phyloP scores from a whole-genome alignment of 371 early-diverging fungal genomes.

The Thermomucor indicae-seudaticae region DNA sequence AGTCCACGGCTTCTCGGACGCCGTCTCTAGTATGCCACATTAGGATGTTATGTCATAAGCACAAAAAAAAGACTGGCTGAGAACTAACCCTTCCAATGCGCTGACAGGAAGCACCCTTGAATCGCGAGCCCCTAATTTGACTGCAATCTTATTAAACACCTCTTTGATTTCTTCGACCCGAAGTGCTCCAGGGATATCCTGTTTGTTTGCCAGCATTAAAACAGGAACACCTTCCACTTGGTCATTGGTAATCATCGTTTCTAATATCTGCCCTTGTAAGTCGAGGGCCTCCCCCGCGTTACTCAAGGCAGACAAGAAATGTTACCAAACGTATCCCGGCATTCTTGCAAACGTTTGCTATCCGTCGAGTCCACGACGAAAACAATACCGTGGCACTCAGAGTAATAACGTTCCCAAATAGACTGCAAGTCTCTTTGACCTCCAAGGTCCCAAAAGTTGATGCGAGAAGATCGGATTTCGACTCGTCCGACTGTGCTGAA shows the following conservation, averaged over 20 bases:
- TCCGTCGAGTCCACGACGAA: slow-evolving; percentile 93
- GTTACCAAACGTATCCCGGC: slow-evolving; percentile 75
- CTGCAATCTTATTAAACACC: slow-evolving; percentile 85
- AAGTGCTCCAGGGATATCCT: slow-evolving; percentile 74
- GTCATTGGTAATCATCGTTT: slow-evolving; percentile 71
- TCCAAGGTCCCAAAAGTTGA: slow-evolving; percentile 95
- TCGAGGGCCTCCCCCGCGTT: neutral
- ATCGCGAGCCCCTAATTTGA: slow-evolving; percentile 73
- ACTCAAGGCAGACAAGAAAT: too few relatives aligned
- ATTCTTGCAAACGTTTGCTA: slow-evolving; percentile 76
- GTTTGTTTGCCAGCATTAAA: slow-evolving; percentile 92
- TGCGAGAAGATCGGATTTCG: slow-evolving; percentile 55
- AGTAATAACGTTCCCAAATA: slow-evolving; percentile 93
- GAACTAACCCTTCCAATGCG: slow-evolving; percentile 76
- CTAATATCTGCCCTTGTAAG: slow-evolving; percentile 20
- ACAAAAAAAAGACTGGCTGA: neutral
- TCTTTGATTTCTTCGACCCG: slow-evolving; percentile 88
- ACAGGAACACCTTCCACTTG: slow-evolving; percentile 86
- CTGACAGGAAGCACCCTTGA: slow-evolving; percentile 68
- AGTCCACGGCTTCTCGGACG: slow-evolving; percentile 82
- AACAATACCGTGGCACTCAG: slow-evolving; percentile 90
- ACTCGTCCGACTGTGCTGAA: slow-evolving; percentile 70
- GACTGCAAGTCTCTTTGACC: slow-evolving; percentile 86
- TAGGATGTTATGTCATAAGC: neutral
- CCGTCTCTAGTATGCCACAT: slow-evolving; percentile 55